These are phyloP conservation scores for Fusarium palustre DNA, from an alignment of 2,329 filamentous ascomycete species.

Conservation along the genomic window DNA sequence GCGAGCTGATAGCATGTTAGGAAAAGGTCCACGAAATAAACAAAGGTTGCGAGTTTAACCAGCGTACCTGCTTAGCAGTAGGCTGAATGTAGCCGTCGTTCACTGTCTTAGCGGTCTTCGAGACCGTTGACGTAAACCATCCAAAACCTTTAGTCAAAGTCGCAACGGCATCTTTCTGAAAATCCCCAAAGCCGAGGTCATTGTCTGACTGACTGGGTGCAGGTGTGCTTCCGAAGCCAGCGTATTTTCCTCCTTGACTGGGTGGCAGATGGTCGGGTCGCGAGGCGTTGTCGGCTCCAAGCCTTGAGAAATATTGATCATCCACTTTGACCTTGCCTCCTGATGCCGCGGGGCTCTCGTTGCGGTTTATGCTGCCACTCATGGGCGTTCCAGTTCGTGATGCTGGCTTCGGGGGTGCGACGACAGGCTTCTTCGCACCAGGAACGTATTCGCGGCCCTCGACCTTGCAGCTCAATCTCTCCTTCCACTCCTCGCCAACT, in stretches of 20 bases:
- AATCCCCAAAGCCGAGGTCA: conserved; percentile 78
- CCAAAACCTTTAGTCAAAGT: conserved; percentile 93
- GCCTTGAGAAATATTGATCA: conserved; percentile 88
- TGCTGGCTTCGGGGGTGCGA: conserved; percentile 49
- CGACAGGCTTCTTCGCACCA: conserved; percentile 67
- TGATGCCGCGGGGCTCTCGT: conserved; percentile 53
- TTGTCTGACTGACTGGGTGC: conserved; percentile 61
- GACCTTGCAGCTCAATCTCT: conserved; percentile 85
- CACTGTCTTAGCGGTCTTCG: conserved; percentile 89
- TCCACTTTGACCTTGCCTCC: conserved; percentile 73
- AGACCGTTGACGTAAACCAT: conserved; percentile 90
- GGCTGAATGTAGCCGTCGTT: conserved; percentile 94
- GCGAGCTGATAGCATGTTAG: conserved; percentile 69
- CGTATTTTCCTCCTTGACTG: conserved; percentile 91
- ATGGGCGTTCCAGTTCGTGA: conserved; percentile 57
- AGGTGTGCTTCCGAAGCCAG: conserved; percentile 86
- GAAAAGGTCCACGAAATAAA: conserved; percentile 21
- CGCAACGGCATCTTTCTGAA: conserved; percentile 90
- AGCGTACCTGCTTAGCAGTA: conserved; percentile 81
- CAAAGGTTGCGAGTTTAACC: not conserved
- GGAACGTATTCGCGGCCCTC: conserved; percentile 89
- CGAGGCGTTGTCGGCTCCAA: conserved; percentile 85
- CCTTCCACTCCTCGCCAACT: conserved; percentile 95
- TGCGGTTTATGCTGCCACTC: conserved; percentile 55
- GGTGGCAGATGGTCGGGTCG: conserved; percentile 81